Evolutionary conservation across 2,329 filamentous ascomycete genomes (phyloP).

Genomic region (Celoporthe dispersa): DNA sequence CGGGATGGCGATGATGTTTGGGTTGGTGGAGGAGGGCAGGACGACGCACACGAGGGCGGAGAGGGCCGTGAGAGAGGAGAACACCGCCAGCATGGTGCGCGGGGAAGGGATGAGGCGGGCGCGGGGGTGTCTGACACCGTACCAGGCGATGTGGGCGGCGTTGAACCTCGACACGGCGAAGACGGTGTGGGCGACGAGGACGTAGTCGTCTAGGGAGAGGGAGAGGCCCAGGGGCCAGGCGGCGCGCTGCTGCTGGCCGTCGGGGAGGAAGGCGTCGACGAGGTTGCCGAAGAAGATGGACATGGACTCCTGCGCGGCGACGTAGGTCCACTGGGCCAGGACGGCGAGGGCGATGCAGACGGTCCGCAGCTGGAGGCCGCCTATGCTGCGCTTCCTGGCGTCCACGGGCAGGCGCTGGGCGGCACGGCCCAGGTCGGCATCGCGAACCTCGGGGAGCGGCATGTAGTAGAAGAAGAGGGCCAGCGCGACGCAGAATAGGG

Average conservation of each 20-base stretch:
- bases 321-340: slow-evolving; percentile 77
- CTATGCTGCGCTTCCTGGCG: slow-evolving; percentile 51
- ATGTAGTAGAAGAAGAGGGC: slow-evolving; percentile 72
- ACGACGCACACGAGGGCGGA: slow-evolving; percentile 54
- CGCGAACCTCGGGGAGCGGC: slow-evolving; percentile 65
- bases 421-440: slow-evolving; percentile 56
- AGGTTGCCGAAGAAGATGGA: slow-evolving; percentile 64
- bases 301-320: slow-evolving; percentile 72
- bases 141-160: slow-evolving; percentile 66
- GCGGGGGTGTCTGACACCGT: slow-evolving; percentile 47
- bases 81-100: slow-evolving; percentile 69
- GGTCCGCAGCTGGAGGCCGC: slow-evolving; percentile 58
- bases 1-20: slow-evolving; percentile 61
- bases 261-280: slow-evolving; percentile 46
- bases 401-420: slow-evolving; percentile 55
- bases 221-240: slow-evolving; percentile 50
- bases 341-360: slow-evolving; percentile 71
- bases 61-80: slow-evolving; percentile 64
- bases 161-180: slow-evolving; percentile 78
- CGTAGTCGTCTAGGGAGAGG: slow-evolving; percentile 65
- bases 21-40: slow-evolving; percentile 45
- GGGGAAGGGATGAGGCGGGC: slow-evolving; percentile 63
- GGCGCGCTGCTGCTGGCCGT: slow-evolving; percentile 30
- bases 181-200: slow-evolving; percentile 71
- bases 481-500: slow-evolving; percentile 72